A percentile compares a stretch with the other conserved stretches of the same genome.
Conservation (phyloP, 1,284 basidiomycete species). For the Leccinum griseonigrum region DNA sequence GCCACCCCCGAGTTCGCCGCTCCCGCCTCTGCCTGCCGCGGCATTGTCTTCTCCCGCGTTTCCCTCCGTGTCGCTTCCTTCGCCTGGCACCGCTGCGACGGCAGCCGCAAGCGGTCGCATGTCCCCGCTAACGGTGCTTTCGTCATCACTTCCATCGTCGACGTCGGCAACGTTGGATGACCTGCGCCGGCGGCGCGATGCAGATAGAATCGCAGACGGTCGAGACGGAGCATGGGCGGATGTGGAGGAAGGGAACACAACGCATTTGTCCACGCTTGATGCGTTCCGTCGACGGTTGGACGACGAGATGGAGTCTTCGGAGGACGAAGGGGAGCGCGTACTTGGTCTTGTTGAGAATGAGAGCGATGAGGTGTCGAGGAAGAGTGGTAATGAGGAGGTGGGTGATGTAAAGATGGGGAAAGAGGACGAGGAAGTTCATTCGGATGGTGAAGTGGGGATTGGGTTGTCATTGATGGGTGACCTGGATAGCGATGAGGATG, state of each 20-base stretch:
- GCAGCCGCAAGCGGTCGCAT: constrained; percentile 17
- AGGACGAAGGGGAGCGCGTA: constrained; percentile 4
- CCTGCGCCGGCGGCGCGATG: neutral
- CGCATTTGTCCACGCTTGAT: constrained; percentile 27
- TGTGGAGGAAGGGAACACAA: constrained; percentile 18
- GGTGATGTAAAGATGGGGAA: neutral
- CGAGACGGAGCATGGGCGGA: constrained; percentile 7
- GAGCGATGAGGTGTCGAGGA: neutral
- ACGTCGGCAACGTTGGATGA: neutral
- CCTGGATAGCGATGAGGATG: constrained; percentile 35
- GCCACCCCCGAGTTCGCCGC: constrained; percentile 27
- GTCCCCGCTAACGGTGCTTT: constrained; percentile 16
- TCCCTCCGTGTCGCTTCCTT: constrained; percentile 1
- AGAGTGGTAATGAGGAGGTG: neutral
- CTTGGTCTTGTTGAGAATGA: neutral
- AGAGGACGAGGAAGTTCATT: constrained; percentile 28
- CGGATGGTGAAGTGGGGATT: constrained; percentile 64
- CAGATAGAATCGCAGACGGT: neutral
- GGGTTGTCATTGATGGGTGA: constrained; percentile 64
- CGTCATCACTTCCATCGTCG: constrained; percentile 12
- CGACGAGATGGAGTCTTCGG: constrained; percentile 13
- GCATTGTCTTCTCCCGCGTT: constrained; percentile 14
- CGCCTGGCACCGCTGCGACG: constrained; percentile 8
- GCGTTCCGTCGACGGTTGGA: constrained; percentile 23
- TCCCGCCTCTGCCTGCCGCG: constrained; percentile 23